phyloP scores from a whole-genome alignment of 2,329 filamentous ascomycete species.

The Trichoderma sp. region DNA sequence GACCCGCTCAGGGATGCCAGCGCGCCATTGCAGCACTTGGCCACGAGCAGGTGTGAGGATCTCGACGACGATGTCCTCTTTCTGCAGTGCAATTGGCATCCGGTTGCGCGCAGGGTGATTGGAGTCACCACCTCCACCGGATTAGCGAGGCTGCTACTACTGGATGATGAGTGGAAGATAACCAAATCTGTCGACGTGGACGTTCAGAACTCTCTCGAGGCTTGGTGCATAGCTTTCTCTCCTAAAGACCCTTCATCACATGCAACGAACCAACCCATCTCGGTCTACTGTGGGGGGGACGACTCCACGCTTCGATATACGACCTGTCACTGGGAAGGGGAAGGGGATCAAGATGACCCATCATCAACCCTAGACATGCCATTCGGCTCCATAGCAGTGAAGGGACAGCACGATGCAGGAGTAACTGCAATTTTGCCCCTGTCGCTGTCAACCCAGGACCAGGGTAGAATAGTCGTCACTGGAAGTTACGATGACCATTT shows the following conservation, averaged over 20 bases:
- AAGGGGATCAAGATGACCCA: conserved; percentile 20
- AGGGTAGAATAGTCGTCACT: conserved; percentile 64
- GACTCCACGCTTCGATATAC: conserved; percentile 60
- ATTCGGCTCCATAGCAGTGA: conserved; percentile 35
- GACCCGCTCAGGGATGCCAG: conserved; percentile 35
- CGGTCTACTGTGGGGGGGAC: conserved; percentile 70
- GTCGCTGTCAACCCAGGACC: conserved; percentile 37
- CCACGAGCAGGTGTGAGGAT: conserved; percentile 44
- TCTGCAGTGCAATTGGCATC: conserved; percentile 72
- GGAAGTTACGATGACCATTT: conserved; percentile 90
- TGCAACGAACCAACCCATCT: conserved; percentile 27
- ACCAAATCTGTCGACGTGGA: conserved; percentile 36
- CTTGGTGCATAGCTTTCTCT: conserved; percentile 69
- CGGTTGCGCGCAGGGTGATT: conserved; percentile 50
- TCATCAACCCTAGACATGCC: conserved; percentile 22
- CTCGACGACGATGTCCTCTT: conserved; percentile 61
- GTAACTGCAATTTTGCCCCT: conserved; percentile 84
- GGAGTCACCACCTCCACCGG: conserved; percentile 71
- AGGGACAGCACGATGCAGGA: conserved; percentile 67
- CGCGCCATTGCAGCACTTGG: conserved; percentile 39
- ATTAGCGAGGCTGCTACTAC: conserved; percentile 53
- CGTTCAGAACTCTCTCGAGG: conserved; percentile 59
- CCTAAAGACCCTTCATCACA: conserved; percentile 26
- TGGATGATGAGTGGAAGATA: conserved; percentile 43
- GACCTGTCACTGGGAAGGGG: conserved; percentile 28